Base-by-base conservation (phyloP, 2,329 filamentous ascomycete genomes). In the Fusarium tupiense region DNA sequence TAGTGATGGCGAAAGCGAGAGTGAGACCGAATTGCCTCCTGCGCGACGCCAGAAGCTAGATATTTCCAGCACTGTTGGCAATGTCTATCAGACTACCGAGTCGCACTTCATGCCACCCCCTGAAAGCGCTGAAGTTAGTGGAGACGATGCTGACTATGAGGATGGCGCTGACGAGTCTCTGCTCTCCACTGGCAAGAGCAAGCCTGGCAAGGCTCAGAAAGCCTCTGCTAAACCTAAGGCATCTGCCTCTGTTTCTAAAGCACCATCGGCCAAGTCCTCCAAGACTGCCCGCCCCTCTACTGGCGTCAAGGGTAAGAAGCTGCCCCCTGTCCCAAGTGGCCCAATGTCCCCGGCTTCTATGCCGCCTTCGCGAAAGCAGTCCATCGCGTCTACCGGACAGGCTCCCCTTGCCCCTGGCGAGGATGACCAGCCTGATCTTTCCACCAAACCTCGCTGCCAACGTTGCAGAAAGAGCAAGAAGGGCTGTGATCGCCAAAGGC, bases 381-480 rank as follows among this genome's bases (percentile, higher is more conserved):
- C 94, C 2, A 87, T 92, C 65, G 88, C 91, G 17, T 94, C 94
- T 20, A 83, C 83, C 20, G 82, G 82, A 20, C 79, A 82, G 43
- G 74, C 86, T 53, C 83, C 86, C 10, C 85, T 86, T 13, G 89
- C 87, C 54, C 86, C 87, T 38, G 94, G 95, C 75, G 83, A 98
- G 75, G 95, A 98, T 75, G 95, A 98, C 65, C 87, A 98, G 56
- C 96, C 95, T 7, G 96, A 99, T 78, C 86, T 98, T 26, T 98
- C 96, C 1, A 95, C 93, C 75, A 98, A 98, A 85, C 96, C 96
- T 64, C 95, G 96, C 72, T 99, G 96, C 87, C 96, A 99, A 83
- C 93, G 96, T 67, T 99, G 96, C 88, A 93, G 96, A 79, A 99
- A 99, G 90, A 98, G 96, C 86, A 99, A 99, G 88, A 99, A 99